Percentiles rank a stretch among this genome's conserved stretches.
These are phyloP conservation scores for Oryza meyeriana DNA, from an alignment of 176 grass and related monocot genomes.

Conservation along the genomic window DNA sequence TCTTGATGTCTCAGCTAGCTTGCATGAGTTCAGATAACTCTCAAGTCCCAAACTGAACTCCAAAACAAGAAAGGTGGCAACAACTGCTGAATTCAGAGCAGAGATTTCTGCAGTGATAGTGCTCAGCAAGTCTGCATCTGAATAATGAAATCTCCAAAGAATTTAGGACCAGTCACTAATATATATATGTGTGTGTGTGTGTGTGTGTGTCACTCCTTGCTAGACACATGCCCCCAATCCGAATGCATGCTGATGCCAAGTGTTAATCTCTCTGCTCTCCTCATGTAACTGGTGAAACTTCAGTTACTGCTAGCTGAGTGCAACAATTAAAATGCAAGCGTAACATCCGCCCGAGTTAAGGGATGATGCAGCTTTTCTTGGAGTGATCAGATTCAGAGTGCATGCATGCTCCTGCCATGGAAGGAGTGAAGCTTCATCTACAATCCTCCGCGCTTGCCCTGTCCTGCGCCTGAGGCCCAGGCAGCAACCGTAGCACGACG, in stretches of 20 bases:
- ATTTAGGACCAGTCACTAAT: neutral
- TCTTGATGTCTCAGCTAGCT: conserved; percentile 8
- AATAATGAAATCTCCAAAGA: neutral
- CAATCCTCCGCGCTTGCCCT: neutral
- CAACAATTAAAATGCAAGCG: neutral
- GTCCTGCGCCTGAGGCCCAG: neutral
- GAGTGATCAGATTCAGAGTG: neutral
- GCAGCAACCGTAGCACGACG: neutral
- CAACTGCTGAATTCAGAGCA: neutral
- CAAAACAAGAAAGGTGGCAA: neutral
- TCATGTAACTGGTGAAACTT: neutral
- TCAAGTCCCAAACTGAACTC: neutral
- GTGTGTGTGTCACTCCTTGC: too few relatives aligned
- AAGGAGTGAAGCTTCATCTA: conserved; percentile 1
- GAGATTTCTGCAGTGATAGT: neutral
- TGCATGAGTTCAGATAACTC: neutral
- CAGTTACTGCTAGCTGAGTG: conserved; percentile 5
- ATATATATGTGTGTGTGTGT: neutral
- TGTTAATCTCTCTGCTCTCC: neutral
- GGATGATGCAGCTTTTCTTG: conserved; percentile 27
- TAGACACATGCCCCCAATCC: conserved; percentile 1
- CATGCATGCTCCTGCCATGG: conserved; percentile 29
- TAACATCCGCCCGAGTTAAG: conserved; percentile 35
- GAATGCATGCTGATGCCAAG: neutral
- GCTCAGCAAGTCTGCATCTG: too few relatives aligned